phyloP scores from a whole-genome alignment of 768 basidiomycete genomes.

The Boletus insuetus region DNA sequence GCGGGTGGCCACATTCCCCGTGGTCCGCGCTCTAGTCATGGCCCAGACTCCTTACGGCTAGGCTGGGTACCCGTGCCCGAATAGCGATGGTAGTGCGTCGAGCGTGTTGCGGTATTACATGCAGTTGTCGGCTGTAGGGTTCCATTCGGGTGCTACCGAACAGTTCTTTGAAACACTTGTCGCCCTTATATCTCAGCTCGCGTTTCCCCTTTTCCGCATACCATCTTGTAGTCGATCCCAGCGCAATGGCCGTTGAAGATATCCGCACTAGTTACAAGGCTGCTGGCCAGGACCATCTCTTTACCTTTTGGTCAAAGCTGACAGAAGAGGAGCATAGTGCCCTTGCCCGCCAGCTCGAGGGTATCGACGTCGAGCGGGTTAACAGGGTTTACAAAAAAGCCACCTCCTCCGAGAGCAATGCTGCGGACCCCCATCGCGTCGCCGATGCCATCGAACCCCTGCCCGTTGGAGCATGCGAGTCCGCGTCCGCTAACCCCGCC shows the following conservation, averaged over 20 bases:
- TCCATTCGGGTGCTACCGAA: constrained; percentile 23
- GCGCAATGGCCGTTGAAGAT: constrained; percentile 51
- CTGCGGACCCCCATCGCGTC: constrained; percentile 37
- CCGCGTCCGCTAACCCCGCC: constrained; percentile 48
- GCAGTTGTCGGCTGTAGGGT: background rate
- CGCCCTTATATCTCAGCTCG: background rate
- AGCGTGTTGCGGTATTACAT: constrained; percentile 7
- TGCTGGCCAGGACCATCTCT: constrained; percentile 86
- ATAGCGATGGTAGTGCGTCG: background rate
- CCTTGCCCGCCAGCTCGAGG: constrained; percentile 69
- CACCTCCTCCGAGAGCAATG: constrained; percentile 58
- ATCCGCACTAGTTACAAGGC: constrained; percentile 65
- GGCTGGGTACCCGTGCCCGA: no score
- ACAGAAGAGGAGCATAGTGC: constrained; percentile 57
- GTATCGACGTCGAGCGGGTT: constrained; percentile 86
- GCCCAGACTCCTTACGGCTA: no score
- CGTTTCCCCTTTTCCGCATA: background rate
- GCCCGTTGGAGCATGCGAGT: constrained; percentile 71
- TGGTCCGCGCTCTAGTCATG: no score
- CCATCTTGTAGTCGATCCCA: background rate
- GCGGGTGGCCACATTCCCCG: no score
- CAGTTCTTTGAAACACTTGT: constrained; percentile 13
- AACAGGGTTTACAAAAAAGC: constrained; percentile 86
- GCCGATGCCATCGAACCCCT: constrained; percentile 72
- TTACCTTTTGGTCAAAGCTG: constrained; percentile 82